phyloP scores from a whole-genome alignment of 1,139 yeast species.

The Entelexis paramagnoliae region DNA sequence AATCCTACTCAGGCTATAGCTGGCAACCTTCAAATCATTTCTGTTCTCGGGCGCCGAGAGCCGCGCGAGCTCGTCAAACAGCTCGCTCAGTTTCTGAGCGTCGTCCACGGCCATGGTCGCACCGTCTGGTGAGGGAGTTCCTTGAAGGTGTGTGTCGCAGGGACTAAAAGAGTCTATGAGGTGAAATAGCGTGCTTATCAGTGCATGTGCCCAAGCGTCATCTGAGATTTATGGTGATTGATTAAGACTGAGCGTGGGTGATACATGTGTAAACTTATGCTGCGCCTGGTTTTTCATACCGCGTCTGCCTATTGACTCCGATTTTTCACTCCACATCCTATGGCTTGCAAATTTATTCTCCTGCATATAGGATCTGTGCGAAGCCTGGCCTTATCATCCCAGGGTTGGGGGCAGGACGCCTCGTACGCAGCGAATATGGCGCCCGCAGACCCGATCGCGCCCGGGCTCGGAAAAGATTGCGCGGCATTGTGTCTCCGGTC shows the following conservation, averaged over 20 bases:
- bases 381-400: background rate
- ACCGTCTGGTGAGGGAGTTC: background rate
- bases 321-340: no score
- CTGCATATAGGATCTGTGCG: background rate
- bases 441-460: background rate
- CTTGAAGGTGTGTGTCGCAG: background rate
- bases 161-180: background rate
- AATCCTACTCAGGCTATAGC: background rate
- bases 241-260: no score
- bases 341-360: background rate
- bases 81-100: background rate
- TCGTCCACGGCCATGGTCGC: conserved; percentile 5
- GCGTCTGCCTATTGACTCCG: background rate
- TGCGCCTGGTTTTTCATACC: background rate
- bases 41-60: background rate
- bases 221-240: background rate
- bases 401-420: background rate
- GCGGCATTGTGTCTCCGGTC: no score
- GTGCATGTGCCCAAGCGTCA: background rate
- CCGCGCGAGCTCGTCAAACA: conserved; percentile 3
- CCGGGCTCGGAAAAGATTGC: no score
- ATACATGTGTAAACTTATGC: no score
- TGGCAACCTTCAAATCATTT: background rate
- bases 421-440: background rate
- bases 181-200: conserved; percentile 3